Evolutionary conservation across 148 eudicot genomes (phyloP).

Genomic region (Mesembryanthemum crystallinum): DNA sequence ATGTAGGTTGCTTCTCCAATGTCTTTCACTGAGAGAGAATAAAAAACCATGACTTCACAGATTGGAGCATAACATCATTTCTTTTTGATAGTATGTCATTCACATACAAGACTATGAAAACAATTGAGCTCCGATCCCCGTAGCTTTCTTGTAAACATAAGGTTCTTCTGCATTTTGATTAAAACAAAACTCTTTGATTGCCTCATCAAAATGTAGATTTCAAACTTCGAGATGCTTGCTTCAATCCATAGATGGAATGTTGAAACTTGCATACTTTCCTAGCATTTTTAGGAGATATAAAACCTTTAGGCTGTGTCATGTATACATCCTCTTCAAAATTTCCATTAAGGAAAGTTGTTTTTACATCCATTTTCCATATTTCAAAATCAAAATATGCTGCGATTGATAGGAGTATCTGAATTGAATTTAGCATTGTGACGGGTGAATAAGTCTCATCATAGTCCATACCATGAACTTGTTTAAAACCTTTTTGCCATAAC

Average conservation of each 20-base stretch:
- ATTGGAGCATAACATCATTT: too few relatives aligned
- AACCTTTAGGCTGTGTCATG: too few relatives aligned
- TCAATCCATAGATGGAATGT: background rate
- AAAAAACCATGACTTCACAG: background rate
- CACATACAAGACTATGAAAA: background rate
- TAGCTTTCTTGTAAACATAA: background rate
- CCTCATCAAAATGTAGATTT: background rate
- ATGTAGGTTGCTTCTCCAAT: too few relatives aligned
- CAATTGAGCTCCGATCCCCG: background rate
- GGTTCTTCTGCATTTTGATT: background rate
- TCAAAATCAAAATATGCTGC: slow-evolving; percentile 9
- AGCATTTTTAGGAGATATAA: too few relatives aligned
- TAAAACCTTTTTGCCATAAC: too few relatives aligned
- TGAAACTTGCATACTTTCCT: background rate
- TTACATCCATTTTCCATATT: too few relatives aligned
- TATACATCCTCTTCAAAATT: too few relatives aligned
- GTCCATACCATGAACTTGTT: too few relatives aligned
- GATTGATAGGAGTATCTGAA: background rate
- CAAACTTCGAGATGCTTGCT: too few relatives aligned
- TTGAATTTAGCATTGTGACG: background rate
- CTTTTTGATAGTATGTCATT: too few relatives aligned
- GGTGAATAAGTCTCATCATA: background rate
- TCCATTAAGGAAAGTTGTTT: too few relatives aligned
- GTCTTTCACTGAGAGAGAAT: too few relatives aligned
- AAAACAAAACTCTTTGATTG: background rate